Evolutionary conservation across 176 grass and related monocot genomes (phyloP), one percentile per base, ranked within the genome.

Genomic region (Aegilops bicornis): DNA sequence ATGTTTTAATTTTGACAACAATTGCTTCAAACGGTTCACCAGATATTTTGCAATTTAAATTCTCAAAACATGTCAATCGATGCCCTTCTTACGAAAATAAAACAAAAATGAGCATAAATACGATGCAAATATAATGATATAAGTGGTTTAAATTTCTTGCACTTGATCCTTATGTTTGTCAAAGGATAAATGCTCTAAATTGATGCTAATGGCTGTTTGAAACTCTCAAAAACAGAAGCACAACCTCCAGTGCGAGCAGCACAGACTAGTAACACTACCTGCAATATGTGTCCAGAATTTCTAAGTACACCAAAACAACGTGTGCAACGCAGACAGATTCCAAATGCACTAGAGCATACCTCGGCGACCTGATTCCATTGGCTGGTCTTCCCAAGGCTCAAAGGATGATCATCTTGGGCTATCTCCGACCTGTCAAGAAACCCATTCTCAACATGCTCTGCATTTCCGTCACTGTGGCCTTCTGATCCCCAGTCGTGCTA

Each of bases 341-440:
- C 25, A 23, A 63, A 52, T 48, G 67, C 12, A 60, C 7, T 33
- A 76, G 35, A 37, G 42, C 11, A 31, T 88, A 98, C 96, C 91
- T 94, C 86, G 69, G 93, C 93, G 50, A 94, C 94, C 12, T 95
- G 91, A 88, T 95, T 91, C 93, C 90, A 95, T 45, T 86, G 76
- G 39, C 91, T 95, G 20, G 93, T 81, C 78, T 95, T 91, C 90
- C 90, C 91, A 72, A 92, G 84, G 86, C 93, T 95, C 84, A 98
- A 82, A 68, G 96, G 93, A 85, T 98, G 96, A 73, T 98, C 93
- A 66, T 79, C 90, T 76, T 79, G 81, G 27, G 78, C 82, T 79
- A 92, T 86, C 31, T 88, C 79, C 35, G 90, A 95, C 83, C 96
- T 92, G 42, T 80, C 69, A 63, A 98, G 86, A 63, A 86, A 68